Percentiles rank a stretch among this genome's conserved stretches.
Conservation (phyloP, 1,139 yeast genomes). For the Kodamaea anthophila region DNA sequence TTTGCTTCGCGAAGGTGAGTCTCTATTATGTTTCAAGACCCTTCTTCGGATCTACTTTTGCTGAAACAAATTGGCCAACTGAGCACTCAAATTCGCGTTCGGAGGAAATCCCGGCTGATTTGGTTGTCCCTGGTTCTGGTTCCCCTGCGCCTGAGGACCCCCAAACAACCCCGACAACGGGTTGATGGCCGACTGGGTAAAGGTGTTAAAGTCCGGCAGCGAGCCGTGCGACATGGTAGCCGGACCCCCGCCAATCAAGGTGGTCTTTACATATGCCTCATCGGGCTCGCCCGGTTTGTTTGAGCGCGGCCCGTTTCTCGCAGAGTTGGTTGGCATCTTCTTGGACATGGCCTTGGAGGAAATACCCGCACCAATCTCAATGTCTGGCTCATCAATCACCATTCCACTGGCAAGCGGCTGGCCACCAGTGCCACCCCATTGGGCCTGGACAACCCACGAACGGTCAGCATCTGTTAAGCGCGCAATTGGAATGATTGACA, state of each 20-base stretch:
- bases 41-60: too few relatives aligned
- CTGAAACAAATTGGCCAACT: slow-evolving; percentile 32
- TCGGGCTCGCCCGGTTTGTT: slow-evolving; percentile 60
- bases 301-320: slow-evolving; percentile 80
- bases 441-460: slow-evolving; percentile 83
- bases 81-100: slow-evolving; percentile 27
- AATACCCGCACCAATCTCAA: slow-evolving; percentile 90
- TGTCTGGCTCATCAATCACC: slow-evolving; percentile 94
- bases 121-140: slow-evolving; percentile 3
- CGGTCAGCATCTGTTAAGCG: slow-evolving; percentile 91
- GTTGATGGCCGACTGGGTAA: slow-evolving; percentile 35
- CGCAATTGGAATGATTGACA: slow-evolving; percentile 77
- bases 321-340: slow-evolving; percentile 84
- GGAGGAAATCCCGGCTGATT: slow-evolving; percentile 11
- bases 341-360: slow-evolving; percentile 88
- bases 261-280: slow-evolving; percentile 39
- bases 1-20: too few relatives aligned
- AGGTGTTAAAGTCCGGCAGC: slow-evolving; percentile 32
- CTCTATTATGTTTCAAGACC: too few relatives aligned
- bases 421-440: slow-evolving; percentile 98
- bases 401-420: slow-evolving; percentile 74
- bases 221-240: slow-evolving; percentile 22
- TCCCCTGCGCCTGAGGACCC: slow-evolving; percentile 16
- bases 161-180: slow-evolving; percentile 49
- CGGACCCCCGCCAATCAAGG: slow-evolving; percentile 16